Percentiles rank a stretch among this genome's conserved stretches.
phyloP scores from a whole-genome alignment of 2,329 filamentous ascomycete genomes.

The Penicillium sp. region DNA sequence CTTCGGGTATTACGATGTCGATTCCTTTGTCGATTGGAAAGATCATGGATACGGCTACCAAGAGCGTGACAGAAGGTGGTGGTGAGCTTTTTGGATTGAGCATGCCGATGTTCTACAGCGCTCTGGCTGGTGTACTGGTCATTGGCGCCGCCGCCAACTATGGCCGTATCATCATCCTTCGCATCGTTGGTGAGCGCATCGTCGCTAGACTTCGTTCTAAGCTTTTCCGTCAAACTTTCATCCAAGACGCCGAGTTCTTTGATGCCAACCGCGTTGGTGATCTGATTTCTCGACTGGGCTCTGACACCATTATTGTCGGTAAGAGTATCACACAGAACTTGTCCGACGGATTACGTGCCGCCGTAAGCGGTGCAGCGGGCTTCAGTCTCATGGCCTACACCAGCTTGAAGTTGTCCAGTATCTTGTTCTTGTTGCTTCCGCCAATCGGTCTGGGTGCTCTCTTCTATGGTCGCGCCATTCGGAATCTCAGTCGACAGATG shows the following conservation, averaged over 20 bases:
- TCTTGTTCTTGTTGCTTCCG: conserved; percentile 83
- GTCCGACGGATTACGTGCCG: conserved; percentile 87
- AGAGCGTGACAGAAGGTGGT: conserved; percentile 64
- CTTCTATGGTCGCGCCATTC: conserved; percentile 84
- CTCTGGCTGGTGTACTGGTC: conserved; percentile 73
- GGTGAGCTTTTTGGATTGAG: conserved; percentile 77
- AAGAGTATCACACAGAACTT: conserved; percentile 98
- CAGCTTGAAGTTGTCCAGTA: conserved; percentile 83
- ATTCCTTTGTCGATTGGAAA: conserved; percentile 96
- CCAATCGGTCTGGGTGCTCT: conserved; percentile 89
- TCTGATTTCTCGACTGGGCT: conserved; percentile 90
- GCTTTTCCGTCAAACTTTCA: conserved; percentile 86
- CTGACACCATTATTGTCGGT: conserved; percentile 95
- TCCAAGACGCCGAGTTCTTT: conserved; percentile 99
- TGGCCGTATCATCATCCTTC: conserved; percentile 85
- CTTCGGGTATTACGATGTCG: conserved; percentile 91
- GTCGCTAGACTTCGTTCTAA: conserved; percentile 86
- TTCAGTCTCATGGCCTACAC: conserved; percentile 96
- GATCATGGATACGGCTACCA: conserved; percentile 88
- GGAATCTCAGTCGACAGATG: conserved; percentile 86
- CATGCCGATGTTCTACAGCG: conserved; percentile 83
- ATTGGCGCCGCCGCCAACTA: conserved; percentile 90
- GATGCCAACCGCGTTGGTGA: conserved; percentile 97
- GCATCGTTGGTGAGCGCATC: conserved; percentile 92
- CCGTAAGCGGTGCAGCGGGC: conserved; percentile 87